Conservation (phyloP, 164 flowering plant genomes). For the Stephania cephalantha region DNA sequence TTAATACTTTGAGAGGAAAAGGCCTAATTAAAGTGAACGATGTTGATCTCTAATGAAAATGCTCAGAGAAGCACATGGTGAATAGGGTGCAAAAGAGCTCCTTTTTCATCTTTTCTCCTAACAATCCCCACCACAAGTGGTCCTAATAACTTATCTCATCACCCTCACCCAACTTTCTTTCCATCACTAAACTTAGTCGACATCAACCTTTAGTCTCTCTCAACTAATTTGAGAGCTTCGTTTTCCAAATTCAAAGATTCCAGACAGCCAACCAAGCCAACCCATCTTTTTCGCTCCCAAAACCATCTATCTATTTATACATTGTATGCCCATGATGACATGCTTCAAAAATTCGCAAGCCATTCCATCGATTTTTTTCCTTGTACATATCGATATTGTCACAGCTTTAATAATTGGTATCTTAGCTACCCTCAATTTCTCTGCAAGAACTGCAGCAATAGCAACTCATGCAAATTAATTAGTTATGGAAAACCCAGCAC, state of each 20-base stretch:
- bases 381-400: not conserved
- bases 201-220: conserved; percentile 27
- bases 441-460: not conserved
- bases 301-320: conserved; percentile 11
- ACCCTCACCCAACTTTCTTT: conserved; percentile 25
- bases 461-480: conserved; percentile 25
- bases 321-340: not conserved
- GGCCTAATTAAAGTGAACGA: conserved; percentile 13
- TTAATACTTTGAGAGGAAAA: conserved; percentile 11
- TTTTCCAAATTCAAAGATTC: conserved; percentile 33
- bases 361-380: not conserved
- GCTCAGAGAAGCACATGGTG: conserved; percentile 45
- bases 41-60: conserved; percentile 14
- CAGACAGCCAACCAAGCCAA: conserved; percentile 29
- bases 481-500: conserved; percentile 53
- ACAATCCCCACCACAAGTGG: conserved; percentile 28
- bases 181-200: conserved; percentile 48
- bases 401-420: not conserved
- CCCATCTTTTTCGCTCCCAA: conserved; percentile 1
- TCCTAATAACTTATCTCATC: conserved; percentile 39
- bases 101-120: conserved; percentile 10
- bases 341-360: not conserved
- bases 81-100: conserved; percentile 7
- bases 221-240: conserved; percentile 2
- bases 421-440: not conserved